Evolutionary conservation across 371 early-diverging fungal species (phyloP), one percentile per base, ranked within the genome.

Genomic region (Circinella minor): DNA sequence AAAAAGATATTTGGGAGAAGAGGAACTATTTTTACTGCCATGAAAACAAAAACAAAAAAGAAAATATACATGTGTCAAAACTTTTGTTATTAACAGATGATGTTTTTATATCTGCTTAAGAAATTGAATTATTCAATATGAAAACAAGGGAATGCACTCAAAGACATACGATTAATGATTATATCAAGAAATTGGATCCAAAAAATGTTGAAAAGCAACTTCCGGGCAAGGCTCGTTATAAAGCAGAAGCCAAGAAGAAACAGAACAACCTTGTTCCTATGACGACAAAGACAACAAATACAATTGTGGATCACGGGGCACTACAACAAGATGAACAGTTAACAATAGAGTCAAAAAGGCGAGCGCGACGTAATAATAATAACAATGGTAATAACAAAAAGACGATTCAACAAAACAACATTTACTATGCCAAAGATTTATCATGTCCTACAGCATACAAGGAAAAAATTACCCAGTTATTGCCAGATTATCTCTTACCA

Each of bases 381-480:
- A 43, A 39, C 9, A 9, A 9, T 9, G 6, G 43, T 43, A 43
- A 3, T 43, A 43, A 43, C 43, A 43, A 43, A 43, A 43, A 43
- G 11, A 43, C 43, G 6, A 9, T 11, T 43, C 43, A 43, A 43
- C 43, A 43, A 43, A 43, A 43, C 11, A 43, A 43, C 11, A 65
- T 63, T 36, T 11, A 57, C 1, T 80, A 82, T 49, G 80, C 75
- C 4, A 80, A 80, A 70, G 80, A 82, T 36, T 51, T 79, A 8
- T 20, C 51, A 4, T 78, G 78, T 62, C 78, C 78, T 5, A 5
- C 15, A 0, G 67, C 48, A n/a, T 79, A 74, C 18, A 36, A 46
- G 14, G 38, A 46, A 0, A 43, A 73, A 4, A 59, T 81, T 10
- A 9, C 64, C 2, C 17, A 66, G 4, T 27, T 79, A 3, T 20